Percentiles rank a stretch among this genome's conserved stretches.
These are phyloP conservation scores for Zoysia pacifica DNA, from an alignment of 176 grass and related monocot species.

Conservation along the genomic window DNA sequence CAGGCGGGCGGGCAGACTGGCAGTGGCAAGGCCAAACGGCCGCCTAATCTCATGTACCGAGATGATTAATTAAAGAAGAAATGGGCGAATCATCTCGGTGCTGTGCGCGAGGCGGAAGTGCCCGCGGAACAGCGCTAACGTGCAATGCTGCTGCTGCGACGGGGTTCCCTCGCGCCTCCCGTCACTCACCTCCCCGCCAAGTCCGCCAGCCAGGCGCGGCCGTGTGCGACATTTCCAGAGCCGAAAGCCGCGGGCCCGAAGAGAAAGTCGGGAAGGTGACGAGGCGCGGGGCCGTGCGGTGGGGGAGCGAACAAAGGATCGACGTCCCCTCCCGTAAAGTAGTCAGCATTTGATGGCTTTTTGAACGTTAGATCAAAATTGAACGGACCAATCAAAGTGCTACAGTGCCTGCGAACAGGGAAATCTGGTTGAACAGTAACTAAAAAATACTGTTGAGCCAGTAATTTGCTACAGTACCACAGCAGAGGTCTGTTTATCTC, in stretches of 20 bases:
- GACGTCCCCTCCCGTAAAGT: no score
- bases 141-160: slow-evolving; percentile 27
- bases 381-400: no score
- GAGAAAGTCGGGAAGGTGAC: slow-evolving; percentile 29
- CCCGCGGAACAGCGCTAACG: slow-evolving; percentile 25
- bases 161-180: slow-evolving; percentile 14
- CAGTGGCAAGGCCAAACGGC: slow-evolving; percentile 20
- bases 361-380: not conserved
- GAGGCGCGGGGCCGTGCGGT: not conserved
- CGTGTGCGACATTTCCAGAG: slow-evolving; percentile 34
- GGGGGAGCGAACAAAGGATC: not conserved
- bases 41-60: slow-evolving; percentile 42
- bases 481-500: no score
- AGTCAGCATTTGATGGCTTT: not conserved
- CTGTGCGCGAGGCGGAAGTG: slow-evolving; percentile 18
- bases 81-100: slow-evolving; percentile 37
- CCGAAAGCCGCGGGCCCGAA: not conserved
- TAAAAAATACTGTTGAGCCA: no score
- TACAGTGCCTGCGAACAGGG: no score
- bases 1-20: not conserved
- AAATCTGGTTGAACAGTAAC: no score
- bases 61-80: slow-evolving; percentile 19
- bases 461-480: no score
- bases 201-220: not conserved
- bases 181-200: slow-evolving; percentile 28